A percentile compares a stretch with the other conserved stretches of the same genome.
Evolutionary conservation across 2,329 filamentous ascomycete species (phyloP).

Genomic region (Verticillium tricorpus): DNA sequence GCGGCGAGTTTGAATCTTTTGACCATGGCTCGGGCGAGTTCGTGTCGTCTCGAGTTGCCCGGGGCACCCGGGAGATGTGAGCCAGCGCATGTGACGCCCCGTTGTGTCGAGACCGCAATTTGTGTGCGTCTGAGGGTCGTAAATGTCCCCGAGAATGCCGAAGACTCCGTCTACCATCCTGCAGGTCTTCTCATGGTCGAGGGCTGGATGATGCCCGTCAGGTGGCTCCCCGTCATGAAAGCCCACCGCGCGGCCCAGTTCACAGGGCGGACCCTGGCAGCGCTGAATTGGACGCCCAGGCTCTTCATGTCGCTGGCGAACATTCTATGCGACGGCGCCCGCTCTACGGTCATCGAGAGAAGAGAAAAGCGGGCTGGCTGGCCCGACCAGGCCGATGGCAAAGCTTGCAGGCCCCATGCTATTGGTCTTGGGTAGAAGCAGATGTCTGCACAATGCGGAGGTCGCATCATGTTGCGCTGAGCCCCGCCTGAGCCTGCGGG

Average conservation of each 20-base stretch:
- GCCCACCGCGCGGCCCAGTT: slow-evolving; percentile 16
- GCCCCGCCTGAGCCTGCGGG: too few relatives aligned
- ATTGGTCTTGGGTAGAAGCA: too few relatives aligned
- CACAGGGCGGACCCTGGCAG: slow-evolving; percentile 11
- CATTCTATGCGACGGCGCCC: slow-evolving; percentile 10
- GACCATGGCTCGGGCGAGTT: slow-evolving; percentile 9
- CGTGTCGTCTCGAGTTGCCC: slow-evolving; percentile 4
- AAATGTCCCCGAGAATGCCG: slow-evolving; percentile 2
- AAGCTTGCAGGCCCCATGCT: slow-evolving; percentile 15
- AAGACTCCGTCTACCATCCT: slow-evolving; percentile 2
- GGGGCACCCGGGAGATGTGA: too few relatives aligned
- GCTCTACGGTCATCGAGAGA: slow-evolving; percentile 15
- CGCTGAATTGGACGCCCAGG: slow-evolving; percentile 9
- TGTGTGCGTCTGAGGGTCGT: background rate
- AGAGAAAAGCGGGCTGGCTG: slow-evolving; percentile 15
- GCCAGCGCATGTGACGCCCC: background rate
- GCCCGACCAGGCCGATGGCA: slow-evolving; percentile 11
- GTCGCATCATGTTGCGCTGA: too few relatives aligned
- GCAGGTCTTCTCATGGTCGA: slow-evolving; percentile 5
- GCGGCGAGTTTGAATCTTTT: slow-evolving; percentile 7
- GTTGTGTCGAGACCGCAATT: too few relatives aligned
- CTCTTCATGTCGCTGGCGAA: slow-evolving; percentile 11
- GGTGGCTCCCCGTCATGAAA: slow-evolving; percentile 1
- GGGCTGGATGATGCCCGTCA: slow-evolving; percentile 6
- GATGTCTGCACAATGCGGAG: too few relatives aligned